These are phyloP conservation scores for Chrysosporium keratinophilum DNA, from an alignment of 2,329 filamentous ascomycete species.

Conservation along the genomic window DNA sequence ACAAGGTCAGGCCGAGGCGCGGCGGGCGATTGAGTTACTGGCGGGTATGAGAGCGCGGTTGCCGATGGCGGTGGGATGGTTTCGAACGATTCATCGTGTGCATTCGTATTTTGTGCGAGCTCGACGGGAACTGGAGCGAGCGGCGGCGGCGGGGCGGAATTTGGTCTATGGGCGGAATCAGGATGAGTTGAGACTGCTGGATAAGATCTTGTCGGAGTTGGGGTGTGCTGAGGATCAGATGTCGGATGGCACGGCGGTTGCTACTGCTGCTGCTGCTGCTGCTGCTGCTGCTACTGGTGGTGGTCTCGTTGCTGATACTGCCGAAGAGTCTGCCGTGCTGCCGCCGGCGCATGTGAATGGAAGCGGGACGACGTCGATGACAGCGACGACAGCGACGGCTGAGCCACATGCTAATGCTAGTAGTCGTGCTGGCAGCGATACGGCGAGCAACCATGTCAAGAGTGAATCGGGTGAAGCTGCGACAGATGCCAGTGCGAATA, in stretches of 20 bases:
- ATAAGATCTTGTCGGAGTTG: constrained; percentile 34
- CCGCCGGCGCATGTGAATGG: constrained; percentile 17
- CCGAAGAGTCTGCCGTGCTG: constrained; percentile 25
- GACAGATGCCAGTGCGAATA: constrained; percentile 19
- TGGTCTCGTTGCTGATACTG: constrained; percentile 5
- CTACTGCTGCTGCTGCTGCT: no score
- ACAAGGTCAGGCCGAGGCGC: constrained; percentile 26
- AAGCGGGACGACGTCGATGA: constrained; percentile 20
- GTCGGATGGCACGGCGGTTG: no score
- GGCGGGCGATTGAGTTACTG: constrained; percentile 32
- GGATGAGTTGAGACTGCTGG: constrained; percentile 27
- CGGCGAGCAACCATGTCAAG: constrained; percentile 34
- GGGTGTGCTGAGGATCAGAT: constrained; percentile 31
- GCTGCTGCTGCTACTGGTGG: no score
- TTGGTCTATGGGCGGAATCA: neutral
- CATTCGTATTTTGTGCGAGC: constrained; percentile 34
- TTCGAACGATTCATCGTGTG: constrained; percentile 35
- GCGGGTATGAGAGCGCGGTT: constrained; percentile 33
- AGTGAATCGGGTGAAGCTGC: constrained; percentile 30
- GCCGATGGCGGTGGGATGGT: constrained; percentile 35
- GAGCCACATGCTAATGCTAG: neutral
- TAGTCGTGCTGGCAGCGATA: constrained; percentile 20
- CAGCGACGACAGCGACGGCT: neutral
- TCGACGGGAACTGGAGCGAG: constrained; percentile 30
- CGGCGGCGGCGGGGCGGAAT: constrained; percentile 18